A percentile compares a stretch with the other conserved stretches of the same genome.
These are phyloP conservation scores for Neurospora africana DNA, from an alignment of 495 filamentous ascomycete genomes.

Conservation along the genomic window DNA sequence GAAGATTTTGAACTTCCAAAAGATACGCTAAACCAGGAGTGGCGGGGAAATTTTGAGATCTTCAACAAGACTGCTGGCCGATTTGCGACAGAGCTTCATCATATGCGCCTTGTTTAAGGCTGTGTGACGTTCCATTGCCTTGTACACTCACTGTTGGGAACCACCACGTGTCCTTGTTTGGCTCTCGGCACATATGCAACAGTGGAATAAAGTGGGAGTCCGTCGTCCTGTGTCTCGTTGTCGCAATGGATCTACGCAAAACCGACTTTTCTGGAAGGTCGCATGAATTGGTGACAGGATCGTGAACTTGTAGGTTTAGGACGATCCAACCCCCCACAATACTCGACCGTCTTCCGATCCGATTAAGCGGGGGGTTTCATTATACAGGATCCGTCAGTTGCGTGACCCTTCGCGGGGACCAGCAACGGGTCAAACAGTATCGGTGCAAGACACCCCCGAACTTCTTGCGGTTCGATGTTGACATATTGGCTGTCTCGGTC, in stretches of 20 bases:
- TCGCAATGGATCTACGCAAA: background rate
- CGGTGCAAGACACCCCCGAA: background rate
- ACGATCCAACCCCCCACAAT: background rate
- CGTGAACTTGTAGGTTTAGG: background rate
- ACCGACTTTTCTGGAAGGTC: background rate
- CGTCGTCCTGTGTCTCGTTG: background rate
- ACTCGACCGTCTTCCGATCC: background rate
- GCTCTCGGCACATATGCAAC: background rate
- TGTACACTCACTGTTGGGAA: background rate
- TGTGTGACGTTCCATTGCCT: background rate
- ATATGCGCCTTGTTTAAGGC: background rate
- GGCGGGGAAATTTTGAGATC: background rate
- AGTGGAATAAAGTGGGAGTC: background rate
- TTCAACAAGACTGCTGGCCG: background rate
- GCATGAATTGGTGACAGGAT: background rate
- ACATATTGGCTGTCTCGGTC: background rate
- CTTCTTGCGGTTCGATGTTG: background rate
- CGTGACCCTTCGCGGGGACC: background rate
- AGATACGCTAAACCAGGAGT: background rate
- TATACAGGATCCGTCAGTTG: background rate
- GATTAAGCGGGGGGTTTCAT: background rate
- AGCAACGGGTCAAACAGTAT: background rate
- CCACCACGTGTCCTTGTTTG: constrained; percentile 4
- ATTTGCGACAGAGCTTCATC: background rate
- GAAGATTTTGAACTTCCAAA: background rate